These are phyloP conservation scores for Ogataea zsoltii DNA, from an alignment of 805 yeast genomes.

Conservation along the genomic window DNA sequence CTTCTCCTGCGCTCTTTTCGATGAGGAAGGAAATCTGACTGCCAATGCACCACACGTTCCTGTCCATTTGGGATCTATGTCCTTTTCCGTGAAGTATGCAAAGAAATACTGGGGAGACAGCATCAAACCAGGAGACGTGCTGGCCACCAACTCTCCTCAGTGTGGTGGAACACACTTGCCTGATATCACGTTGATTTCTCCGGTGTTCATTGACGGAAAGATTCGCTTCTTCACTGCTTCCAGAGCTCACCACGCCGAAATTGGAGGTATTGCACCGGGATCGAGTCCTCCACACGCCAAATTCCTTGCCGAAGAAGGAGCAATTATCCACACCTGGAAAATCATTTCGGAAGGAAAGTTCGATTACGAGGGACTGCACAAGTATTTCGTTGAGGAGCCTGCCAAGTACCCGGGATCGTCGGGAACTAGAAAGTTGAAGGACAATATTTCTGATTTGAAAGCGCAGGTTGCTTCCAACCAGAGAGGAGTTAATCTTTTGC, in stretches of 20 bases:
- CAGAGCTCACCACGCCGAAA: conserved; percentile 62
- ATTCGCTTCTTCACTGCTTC: conserved; percentile 56
- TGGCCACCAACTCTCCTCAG: conserved; percentile 43
- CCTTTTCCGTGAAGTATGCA: conserved; percentile 40
- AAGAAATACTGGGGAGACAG: conserved; percentile 38
- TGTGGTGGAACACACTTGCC: conserved; percentile 50
- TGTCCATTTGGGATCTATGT: conserved; percentile 48
- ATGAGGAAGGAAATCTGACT: conserved; percentile 38
- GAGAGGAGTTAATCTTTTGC: conserved; percentile 47
- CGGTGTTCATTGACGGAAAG: conserved; percentile 47
- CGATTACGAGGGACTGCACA: conserved; percentile 51
- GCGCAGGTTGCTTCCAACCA: conserved; percentile 52
- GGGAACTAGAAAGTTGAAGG: conserved; percentile 54
- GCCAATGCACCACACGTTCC: conserved; percentile 39
- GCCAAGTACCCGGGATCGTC: conserved; percentile 51
- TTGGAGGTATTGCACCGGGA: conserved; percentile 59
- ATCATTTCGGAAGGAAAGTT: conserved; percentile 50
- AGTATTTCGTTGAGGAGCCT: conserved; percentile 49
- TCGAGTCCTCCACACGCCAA: conserved; percentile 58
- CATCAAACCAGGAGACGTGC: conserved; percentile 43
- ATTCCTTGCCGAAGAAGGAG: conserved; percentile 55
- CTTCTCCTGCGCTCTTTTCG: conserved; percentile 50
- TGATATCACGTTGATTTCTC: conserved; percentile 56
- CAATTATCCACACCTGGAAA: conserved; percentile 53
- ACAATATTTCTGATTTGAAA: conserved; percentile 50